These are phyloP conservation scores for Euphorbia tirucalli DNA, from an alignment of 345 rosid species.

Conservation along the genomic window DNA sequence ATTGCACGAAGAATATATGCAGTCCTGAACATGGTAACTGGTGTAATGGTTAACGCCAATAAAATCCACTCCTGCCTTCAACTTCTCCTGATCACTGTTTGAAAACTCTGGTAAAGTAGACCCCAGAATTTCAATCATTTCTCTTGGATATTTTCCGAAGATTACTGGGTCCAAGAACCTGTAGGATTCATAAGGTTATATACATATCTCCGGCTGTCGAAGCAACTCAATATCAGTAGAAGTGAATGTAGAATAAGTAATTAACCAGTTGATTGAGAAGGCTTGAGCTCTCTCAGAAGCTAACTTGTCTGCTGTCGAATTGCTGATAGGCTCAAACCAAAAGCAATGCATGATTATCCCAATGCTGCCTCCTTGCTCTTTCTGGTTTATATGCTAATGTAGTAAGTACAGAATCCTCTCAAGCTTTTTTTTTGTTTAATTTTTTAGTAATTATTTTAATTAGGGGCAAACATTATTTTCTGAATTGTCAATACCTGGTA, in stretches of 20 bases:
- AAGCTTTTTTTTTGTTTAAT: too few species aligned
- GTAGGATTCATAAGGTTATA: neutral
- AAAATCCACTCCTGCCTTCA: slow-evolving; percentile 17
- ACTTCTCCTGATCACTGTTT: slow-evolving; percentile 7
- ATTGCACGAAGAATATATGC: slow-evolving; percentile 9
- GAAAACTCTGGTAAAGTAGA: slow-evolving; percentile 17
- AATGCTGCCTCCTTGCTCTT: slow-evolving; percentile 23
- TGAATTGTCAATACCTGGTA: slow-evolving; percentile 18
- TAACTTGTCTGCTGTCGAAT: slow-evolving; percentile 22
- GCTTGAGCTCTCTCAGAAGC: slow-evolving; percentile 21
- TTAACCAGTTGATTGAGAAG: slow-evolving; percentile 15
- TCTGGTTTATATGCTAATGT: neutral
- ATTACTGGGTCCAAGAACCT: slow-evolving; percentile 25
- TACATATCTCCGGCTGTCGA: neutral
- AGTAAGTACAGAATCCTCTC: neutral
- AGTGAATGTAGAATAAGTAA: neutral
- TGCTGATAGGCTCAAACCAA: slow-evolving; percentile 20
- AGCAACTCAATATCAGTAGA: neutral
- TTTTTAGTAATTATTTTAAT: too few species aligned
- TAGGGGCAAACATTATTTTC: too few species aligned
- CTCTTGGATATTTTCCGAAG: slow-evolving; percentile 21
- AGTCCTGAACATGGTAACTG: slow-evolving; percentile 14
- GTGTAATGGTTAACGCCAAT: slow-evolving; percentile 23
- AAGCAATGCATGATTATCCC: slow-evolving; percentile 17
- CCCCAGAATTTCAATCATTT: slow-evolving; percentile 18